Evolutionary conservation across 352 stramenopile species (phyloP).

Genomic region (Phytophthora melonis): DNA sequence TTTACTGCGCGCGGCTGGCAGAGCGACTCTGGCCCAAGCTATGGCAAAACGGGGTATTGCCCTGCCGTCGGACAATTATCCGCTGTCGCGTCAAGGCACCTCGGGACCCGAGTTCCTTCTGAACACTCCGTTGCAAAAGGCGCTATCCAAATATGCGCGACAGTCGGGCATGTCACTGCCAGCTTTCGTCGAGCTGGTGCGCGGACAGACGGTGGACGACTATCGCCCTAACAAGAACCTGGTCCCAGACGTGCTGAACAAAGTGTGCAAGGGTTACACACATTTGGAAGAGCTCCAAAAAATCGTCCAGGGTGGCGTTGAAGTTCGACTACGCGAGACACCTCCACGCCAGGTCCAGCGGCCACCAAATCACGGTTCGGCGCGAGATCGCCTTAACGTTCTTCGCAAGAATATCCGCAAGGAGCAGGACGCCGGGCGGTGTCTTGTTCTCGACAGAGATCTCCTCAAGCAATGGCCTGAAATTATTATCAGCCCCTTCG

Average conservation of each 20-base stretch:
- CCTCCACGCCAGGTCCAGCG: slow-evolving; percentile 1
- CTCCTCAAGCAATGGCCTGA: slow-evolving; percentile 28
- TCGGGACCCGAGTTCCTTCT: slow-evolving; percentile 15
- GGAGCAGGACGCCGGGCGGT: slow-evolving; percentile 22
- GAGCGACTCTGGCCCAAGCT: neutral
- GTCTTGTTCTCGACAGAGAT: slow-evolving; percentile 28
- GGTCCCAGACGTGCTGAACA: neutral
- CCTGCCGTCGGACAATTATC: slow-evolving; percentile 3
- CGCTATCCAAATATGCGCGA: slow-evolving; percentile 16
- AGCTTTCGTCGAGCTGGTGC: slow-evolving; percentile 19
- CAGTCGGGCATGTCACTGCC: slow-evolving; percentile 3
- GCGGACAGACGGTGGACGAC: slow-evolving; percentile 9
- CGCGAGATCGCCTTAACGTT: slow-evolving; percentile 13
- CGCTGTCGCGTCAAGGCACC: neutral
- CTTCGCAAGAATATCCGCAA: slow-evolving; percentile 35
- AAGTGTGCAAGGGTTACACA: slow-evolving; percentile 11
- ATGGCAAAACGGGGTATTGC: neutral
- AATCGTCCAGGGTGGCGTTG: slow-evolving; percentile 6
- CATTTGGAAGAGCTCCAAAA: slow-evolving; percentile 12
- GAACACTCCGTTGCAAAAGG: slow-evolving; percentile 13
- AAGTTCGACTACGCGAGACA: neutral
- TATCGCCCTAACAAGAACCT: slow-evolving; percentile 28
- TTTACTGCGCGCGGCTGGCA: neutral
- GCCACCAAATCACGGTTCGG: slow-evolving; percentile 21
- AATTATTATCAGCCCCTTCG: slow-evolving; percentile 25